Evolutionary conservation across 345 rosid species (phyloP).

Genomic region (Trapa bicornis): DNA sequence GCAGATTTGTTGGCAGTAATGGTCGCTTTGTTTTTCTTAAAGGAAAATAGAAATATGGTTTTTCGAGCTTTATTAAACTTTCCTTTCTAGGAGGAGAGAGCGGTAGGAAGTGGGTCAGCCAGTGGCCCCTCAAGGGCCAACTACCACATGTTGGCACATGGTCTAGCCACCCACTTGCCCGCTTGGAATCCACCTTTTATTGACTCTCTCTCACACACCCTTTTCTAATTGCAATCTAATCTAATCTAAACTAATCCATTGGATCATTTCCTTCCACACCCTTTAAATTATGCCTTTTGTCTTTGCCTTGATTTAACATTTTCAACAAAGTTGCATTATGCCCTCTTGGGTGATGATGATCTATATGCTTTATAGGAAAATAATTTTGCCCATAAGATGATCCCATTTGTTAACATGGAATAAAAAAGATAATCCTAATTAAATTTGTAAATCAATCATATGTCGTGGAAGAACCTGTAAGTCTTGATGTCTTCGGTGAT

Average conservation of each 20-base stretch:
- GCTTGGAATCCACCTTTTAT: slow-evolving; percentile 4
- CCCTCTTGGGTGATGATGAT: not conserved
- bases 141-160: slow-evolving; percentile 42
- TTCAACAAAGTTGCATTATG: not conserved
- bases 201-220: no score
- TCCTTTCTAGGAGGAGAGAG: slow-evolving; percentile 14
- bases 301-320: slow-evolving; percentile 14
- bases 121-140: slow-evolving; percentile 22
- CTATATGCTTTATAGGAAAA: not conserved
- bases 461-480: slow-evolving; percentile 33
- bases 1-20: no score
- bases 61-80: not conserved
- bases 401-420: no score
- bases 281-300: slow-evolving; percentile 17
- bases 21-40: no score
- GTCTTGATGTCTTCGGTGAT: slow-evolving; percentile 30
- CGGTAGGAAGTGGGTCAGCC: slow-evolving; percentile 15
- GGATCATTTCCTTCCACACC: slow-evolving; percentile 9
- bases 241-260: slow-evolving; percentile 7
- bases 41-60: not conserved
- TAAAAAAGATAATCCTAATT: no score
- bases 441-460: slow-evolving; percentile 10
- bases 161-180: slow-evolving; percentile 23
- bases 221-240: slow-evolving; percentile 9
- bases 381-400: no score